Base-by-base conservation (phyloP, 495 filamentous ascomycete species). In the Penicillium daleae region DNA sequence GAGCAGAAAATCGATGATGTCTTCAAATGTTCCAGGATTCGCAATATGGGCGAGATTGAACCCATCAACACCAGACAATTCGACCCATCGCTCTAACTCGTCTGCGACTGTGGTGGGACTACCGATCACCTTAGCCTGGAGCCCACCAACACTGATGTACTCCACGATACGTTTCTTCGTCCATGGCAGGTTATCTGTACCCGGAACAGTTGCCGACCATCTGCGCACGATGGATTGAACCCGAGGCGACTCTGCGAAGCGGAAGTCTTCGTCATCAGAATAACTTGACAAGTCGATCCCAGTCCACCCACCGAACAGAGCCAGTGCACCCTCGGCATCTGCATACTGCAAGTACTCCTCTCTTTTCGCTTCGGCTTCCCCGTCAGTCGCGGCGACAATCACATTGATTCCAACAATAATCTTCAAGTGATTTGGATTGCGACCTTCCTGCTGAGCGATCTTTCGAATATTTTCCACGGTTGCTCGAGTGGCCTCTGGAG, bases 41-140 rank as follows among this genome's bases (percentile, higher is more conserved):
- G 82, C 80, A 17, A 82, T 82, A 68, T 88, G 88, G 17, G 78
- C 80, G 62, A 88, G 63, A 56, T 87, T 89, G 60, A 88, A 89
- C 9, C 86, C 86, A 70, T 90, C 86, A 7, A 89, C 74, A 70
- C 85, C 86, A 0, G 78, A 84, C 50, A 88, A 80, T n/a, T 77
- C 65, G 6, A 86, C 74, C 87, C 86, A 89, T 27, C 77, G 76
- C 73, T 87, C 84, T 73, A 90, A 62, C 59, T 85, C 81, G 67
- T 89, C 84, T 0, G 86, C 86, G 19, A 89, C 83, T 2, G 80
- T 83, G 67, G 78, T 64, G 5, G 82, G 75, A n/a, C 82, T 87
- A 0, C 86, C 86, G 15, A 87, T 78, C 3, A 78, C 72, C 19
- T 83, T 82, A 0, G 80, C 77, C 1, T 84, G 85, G 52, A 76